Percentiles rank a stretch among this genome's conserved stretches.
These are phyloP conservation scores for Diaporthe australafricana DNA, from an alignment of 2,329 filamentous ascomycete genomes.

Conservation along the genomic window DNA sequence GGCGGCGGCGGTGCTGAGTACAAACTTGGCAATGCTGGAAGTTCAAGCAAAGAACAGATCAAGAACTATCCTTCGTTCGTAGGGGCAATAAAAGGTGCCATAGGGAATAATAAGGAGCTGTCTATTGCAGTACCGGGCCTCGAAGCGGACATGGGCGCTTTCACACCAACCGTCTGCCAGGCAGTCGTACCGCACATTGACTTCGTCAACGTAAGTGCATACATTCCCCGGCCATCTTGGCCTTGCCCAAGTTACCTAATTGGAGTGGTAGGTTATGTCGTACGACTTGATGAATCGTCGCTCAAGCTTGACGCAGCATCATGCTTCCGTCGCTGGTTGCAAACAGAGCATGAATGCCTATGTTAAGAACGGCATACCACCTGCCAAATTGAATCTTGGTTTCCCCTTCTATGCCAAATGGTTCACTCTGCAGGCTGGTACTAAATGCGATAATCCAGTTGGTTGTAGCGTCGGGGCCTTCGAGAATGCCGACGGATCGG, in stretches of 20 bases:
- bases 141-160: slow-evolving; percentile 76
- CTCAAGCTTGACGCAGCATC: slow-evolving; percentile 73
- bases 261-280: neutral
- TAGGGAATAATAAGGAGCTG: slow-evolving; percentile 69
- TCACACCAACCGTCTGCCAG: slow-evolving; percentile 65
- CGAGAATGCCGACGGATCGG: slow-evolving; percentile 61
- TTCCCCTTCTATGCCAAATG: slow-evolving; percentile 78
- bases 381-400: slow-evolving; percentile 71
- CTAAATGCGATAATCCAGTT: slow-evolving; percentile 59
- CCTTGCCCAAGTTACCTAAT: neutral
- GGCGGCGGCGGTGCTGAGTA: slow-evolving; percentile 78
- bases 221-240: neutral
- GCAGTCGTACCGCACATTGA: slow-evolving; percentile 71
- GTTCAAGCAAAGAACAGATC: slow-evolving; percentile 61
- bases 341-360: slow-evolving; percentile 69
- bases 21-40: slow-evolving; percentile 65
- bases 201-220: slow-evolving; percentile 64
- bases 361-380: slow-evolving; percentile 64
- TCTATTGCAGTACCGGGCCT: slow-evolving; percentile 76
- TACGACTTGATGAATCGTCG: slow-evolving; percentile 81
- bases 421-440: slow-evolving; percentile 63
- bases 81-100: slow-evolving; percentile 64
- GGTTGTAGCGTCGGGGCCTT: slow-evolving; percentile 70
- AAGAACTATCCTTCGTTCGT: slow-evolving; percentile 71
- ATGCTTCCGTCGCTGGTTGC: slow-evolving; percentile 68